A percentile compares a stretch with the other conserved stretches of the same genome.
Evolutionary conservation across 345 rosid species (phyloP).

Genomic region (Sonneratia alba): DNA sequence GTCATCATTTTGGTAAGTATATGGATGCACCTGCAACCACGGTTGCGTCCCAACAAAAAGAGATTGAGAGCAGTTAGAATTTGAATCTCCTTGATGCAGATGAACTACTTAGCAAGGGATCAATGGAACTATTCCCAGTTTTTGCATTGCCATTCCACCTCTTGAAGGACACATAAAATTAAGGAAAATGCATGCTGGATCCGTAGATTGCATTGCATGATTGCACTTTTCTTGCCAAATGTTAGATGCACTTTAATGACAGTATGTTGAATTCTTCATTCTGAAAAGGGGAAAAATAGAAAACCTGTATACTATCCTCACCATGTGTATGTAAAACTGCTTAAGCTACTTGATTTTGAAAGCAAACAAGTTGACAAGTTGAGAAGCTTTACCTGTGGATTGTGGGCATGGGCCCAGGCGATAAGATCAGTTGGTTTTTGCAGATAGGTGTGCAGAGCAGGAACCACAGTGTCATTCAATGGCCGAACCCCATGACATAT

Average conservation of each 20-base stretch:
- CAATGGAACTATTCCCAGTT: not conserved
- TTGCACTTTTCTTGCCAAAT: not conserved
- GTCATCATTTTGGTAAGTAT: conserved; percentile 74
- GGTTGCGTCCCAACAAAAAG: not conserved
- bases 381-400: conserved; percentile 48
- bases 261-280: not conserved
- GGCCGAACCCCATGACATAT: conserved; percentile 91
- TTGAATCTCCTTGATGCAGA: too few species aligned
- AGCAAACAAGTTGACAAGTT: not conserved
- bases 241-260: not conserved
- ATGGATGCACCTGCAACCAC: conserved; percentile 63
- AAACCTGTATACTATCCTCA: too few species aligned
- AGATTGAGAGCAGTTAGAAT: not conserved
- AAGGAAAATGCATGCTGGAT: too few species aligned
- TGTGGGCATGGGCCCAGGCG: conserved; percentile 64
- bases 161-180: too few species aligned
- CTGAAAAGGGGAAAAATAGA: too few species aligned
- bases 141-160: too few species aligned
- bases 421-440: conserved; percentile 75
- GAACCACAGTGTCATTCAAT: conserved; percentile 92
- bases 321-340: not conserved
- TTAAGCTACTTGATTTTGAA: too few species aligned
- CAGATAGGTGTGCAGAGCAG: conserved; percentile 45
- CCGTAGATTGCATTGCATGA: too few species aligned
- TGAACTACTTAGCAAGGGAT: not conserved